Evolutionary conservation across 1,284 basidiomycete species (phyloP).

Genomic region (Takashimella koratensis): DNA sequence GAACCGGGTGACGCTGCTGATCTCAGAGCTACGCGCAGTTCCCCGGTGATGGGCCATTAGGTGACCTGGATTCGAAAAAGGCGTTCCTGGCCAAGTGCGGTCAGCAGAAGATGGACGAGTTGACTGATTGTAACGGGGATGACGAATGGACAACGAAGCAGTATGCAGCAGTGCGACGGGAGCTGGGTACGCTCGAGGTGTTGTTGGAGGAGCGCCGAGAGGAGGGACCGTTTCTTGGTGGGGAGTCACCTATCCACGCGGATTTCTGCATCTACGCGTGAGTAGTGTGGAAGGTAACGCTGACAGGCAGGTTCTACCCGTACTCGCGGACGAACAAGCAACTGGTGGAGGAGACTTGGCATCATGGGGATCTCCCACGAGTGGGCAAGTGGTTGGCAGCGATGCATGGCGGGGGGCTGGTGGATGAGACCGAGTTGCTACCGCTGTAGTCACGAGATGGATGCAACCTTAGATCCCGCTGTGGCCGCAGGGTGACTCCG

Average conservation of each 20-base stretch:
- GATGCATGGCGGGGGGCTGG: constrained; percentile 7
- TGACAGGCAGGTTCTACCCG: constrained; percentile 13
- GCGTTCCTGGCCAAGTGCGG: constrained; percentile 20
- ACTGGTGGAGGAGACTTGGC: constrained; percentile 15
- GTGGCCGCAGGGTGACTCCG: too few relatives aligned
- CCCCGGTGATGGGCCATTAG: constrained; percentile 3
- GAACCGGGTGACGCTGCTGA: background rate
- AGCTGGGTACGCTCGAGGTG: constrained; percentile 11
- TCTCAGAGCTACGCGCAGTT: constrained; percentile 15
- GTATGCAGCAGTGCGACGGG: constrained; percentile 10
- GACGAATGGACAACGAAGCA: constrained; percentile 11
- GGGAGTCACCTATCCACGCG: constrained; percentile 12
- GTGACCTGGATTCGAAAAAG: constrained; percentile 8
- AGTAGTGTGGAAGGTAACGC: background rate
- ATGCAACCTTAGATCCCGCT: too few relatives aligned
- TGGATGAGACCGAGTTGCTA: constrained; percentile 11
- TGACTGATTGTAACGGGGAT: constrained; percentile 8
- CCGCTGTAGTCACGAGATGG: too few relatives aligned
- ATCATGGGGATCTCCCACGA: constrained; percentile 10
- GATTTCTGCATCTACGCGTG: constrained; percentile 19
- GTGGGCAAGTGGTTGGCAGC: constrained; percentile 11
- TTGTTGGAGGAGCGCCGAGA: constrained; percentile 11
- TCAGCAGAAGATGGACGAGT: constrained; percentile 17
- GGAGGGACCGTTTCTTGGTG: constrained; percentile 11
- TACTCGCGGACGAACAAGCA: constrained; percentile 17